Base-by-base conservation (phyloP, 2,329 filamentous ascomycete genomes). In the Xylariaceae sp. region DNA sequence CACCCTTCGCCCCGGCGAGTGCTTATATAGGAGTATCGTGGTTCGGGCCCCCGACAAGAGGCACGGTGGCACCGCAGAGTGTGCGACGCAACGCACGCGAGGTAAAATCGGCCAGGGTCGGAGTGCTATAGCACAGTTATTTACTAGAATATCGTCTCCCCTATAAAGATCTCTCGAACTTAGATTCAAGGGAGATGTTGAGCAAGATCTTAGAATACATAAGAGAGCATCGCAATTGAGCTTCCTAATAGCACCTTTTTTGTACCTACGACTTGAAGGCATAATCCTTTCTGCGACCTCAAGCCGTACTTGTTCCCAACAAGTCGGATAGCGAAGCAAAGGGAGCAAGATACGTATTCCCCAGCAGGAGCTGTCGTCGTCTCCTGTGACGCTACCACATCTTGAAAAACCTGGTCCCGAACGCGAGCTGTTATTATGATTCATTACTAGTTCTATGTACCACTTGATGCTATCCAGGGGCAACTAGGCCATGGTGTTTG, bases 301-400 rank as follows among this genome's bases (percentile, higher is more conserved):
- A 2, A 6, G 29, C 14, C 45, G 51, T 12, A 54, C 41, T 20
- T 48, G 45, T 4, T 44, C 12, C 26, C 44, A 48, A 14, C 44
- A 23, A 9, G 1, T 40, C 10, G 44, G 51, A 29, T 53, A 23
- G 7, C 45, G 40, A 10, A 40, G 37, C 19, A 54, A 40, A 9
- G 44, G 41, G 4, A 44, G 44, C 14, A 54, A 42, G 6, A n/a
- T n/a, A n/a, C n/a, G 18, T 16, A 16, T 54, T 48, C 1, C 46
- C 40, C 1, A 57, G 6, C 3, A 57, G n/a, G 40, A 26, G 46
- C 48, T 2, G 55, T 47, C 1, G 50, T 57, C 12, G 55, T 57
- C 7, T 57, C 55, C 20, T 53, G 47, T 3, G 55, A 41, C 21
- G 55, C 55, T 46, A 57, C 54, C 55, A 57, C 54, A n/a, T 29